Base-by-base conservation (phyloP, 2,329 filamentous ascomycete species). In the Hypoxylon sp. region DNA sequence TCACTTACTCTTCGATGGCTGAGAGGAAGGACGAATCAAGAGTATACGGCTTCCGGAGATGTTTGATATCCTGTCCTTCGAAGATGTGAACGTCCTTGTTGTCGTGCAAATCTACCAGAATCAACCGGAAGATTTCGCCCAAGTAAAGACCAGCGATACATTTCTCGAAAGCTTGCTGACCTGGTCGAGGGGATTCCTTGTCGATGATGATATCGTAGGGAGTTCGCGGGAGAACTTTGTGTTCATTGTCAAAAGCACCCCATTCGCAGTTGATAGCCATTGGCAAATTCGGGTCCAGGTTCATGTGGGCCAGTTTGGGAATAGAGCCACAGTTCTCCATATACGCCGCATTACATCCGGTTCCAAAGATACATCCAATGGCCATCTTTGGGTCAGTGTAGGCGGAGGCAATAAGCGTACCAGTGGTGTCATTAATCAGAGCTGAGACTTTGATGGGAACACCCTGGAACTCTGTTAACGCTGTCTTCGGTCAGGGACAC, bases 221-320 rank as follows among this genome's bases (percentile, higher is more conserved):
- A 27, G 94, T 97, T 60, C 90, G 88, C 11, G 94, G 94, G 11
- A 98, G 90, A 60, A 98, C 91, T 75, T 91, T 87, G 83, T 95
- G 92, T 81, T 97, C 93, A 80, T 97, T 97, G 81, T 98, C 95
- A 77, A 98, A 98, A 35, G 95, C 94, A 72, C 95, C 95, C 88
- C 94, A 98, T 81, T 98, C 95, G 84, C 94, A 98, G 85, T 98
- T 98, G 84, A 98, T 97, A 57, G 93, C 94, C 86, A 98, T 97
- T 51, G 91, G 93, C 67, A 89, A 89, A 68, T 96, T 90, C 0
- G 93, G 85, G 54, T 94, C 92, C 39, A 98, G 88, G 76, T 97
- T 96, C 86, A 97, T 88, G 82, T 98, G 90, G 10, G 92, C 93
- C 60, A 99, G 89, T 86, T 99, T 99, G 72, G 94, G 95, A 72